Percentiles rank a stretch among this genome's conserved stretches.
These are phyloP conservation scores for Scheffersomyces coipomensis DNA, from an alignment of 805 yeast genomes.

Conservation along the genomic window DNA sequence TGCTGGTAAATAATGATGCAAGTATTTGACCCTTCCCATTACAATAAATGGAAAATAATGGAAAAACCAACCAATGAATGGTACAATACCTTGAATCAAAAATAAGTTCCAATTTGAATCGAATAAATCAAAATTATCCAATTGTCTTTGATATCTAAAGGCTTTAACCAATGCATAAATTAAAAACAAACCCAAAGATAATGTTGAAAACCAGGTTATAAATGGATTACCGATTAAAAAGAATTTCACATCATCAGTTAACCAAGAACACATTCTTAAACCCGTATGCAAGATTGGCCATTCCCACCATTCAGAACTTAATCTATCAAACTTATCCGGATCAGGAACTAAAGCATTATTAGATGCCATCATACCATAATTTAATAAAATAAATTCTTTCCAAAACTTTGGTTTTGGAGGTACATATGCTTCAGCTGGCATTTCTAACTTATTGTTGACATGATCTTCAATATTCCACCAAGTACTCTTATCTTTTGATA, in stretches of 20 bases:
- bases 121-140: constrained; percentile 15
- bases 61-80: constrained; percentile 38
- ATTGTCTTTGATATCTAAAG: constrained; percentile 34
- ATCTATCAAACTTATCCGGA: constrained; percentile 65
- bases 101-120: constrained; percentile 26
- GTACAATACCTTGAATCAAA: constrained; percentile 31
- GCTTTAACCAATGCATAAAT: constrained; percentile 15
- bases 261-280: constrained; percentile 75
- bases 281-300: constrained; percentile 84
- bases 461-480: constrained; percentile 85
- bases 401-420: constrained; percentile 51
- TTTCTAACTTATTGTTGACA: constrained; percentile 45
- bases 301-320: constrained; percentile 79
- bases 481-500: constrained; percentile 57
- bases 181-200: constrained; percentile 18
- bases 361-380: constrained; percentile 86
- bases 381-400: constrained; percentile 72
- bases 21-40: constrained; percentile 44
- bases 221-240: constrained; percentile 76
- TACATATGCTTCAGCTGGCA: constrained; percentile 28
- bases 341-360: constrained; percentile 82
- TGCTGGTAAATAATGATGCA: constrained; percentile 47
- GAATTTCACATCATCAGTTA: constrained; percentile 55
- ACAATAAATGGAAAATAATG: constrained; percentile 40
- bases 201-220: constrained; percentile 58